Base-by-base conservation (phyloP, 108 stramenopile genomes). In the Nitzschia sp. region DNA sequence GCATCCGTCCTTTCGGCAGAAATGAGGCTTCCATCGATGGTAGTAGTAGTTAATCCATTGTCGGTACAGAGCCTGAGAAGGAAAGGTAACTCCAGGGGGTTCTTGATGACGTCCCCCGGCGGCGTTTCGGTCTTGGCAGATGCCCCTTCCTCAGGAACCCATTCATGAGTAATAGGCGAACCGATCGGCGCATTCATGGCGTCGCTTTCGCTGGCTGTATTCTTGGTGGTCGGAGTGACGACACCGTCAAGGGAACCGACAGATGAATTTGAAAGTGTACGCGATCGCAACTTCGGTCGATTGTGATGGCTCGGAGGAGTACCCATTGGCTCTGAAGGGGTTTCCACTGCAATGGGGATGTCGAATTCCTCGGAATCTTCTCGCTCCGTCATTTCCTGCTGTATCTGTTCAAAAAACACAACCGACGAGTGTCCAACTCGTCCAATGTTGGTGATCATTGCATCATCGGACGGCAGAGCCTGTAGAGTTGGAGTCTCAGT, bases 71-170 rank as follows among this genome's bases (percentile, higher is more conserved):
- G 3, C 2, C 45, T 57, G 0, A 24, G 34, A 2, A 71, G 36
- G 42, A 38, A 71, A 2, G 71, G 49, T 35, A 71, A 54, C 9
- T 38, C 46, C 71, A 71, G 26, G 9, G 71, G 71, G 28, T 70
- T 64, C 55, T 74, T 74, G 58, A 74, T 30, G 25, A 49, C 65
- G 21, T 74, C 73, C 25, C 62, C 71, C 28, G 62, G 54, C 15
- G 73, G 29, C 11, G 71, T 62, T 29, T 63, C 61, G 3, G 24
- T 23, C 28, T 56, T 3, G n/a, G 34, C 26, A 18, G 21, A 32
- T 13, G 19, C 24, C 0, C 32, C 13, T 1, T 71, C 71, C 38
- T 49, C 61, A 18, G 71, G 48, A 0, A 63, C 71, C 66, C 66
- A 67, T 34, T 67, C 66, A 38, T 67, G 66, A 30, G 51, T 67